A percentile compares a stretch with the other conserved stretches of the same genome.
These are phyloP conservation scores for Rubroshorea leprosula DNA, from an alignment of 345 rosid genomes.

Conservation along the genomic window DNA sequence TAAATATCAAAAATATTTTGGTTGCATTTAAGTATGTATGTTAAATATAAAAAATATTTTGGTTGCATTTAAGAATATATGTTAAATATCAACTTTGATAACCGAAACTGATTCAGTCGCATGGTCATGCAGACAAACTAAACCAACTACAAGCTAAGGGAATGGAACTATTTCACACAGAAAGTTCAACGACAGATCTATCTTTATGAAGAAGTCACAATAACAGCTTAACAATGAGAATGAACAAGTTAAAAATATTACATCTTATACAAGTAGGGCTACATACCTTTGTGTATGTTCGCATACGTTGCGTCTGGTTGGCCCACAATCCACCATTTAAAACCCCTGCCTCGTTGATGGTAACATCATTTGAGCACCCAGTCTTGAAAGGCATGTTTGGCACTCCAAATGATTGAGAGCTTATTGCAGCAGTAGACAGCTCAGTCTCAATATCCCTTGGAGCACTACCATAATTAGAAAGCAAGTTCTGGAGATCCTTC, in stretches of 20 bases:
- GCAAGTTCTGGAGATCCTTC: conserved; percentile 93
- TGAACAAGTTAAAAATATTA: background rate
- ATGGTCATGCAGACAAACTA: too few species aligned
- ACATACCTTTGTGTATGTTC: conserved; percentile 91
- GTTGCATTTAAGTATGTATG: too few species aligned
- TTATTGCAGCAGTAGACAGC: conserved; percentile 74
- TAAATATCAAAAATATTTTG: too few species aligned
- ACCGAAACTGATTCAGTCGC: too few species aligned
- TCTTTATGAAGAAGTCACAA: too few species aligned
- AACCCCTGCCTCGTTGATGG: conserved; percentile 71
- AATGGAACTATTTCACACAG: too few species aligned
- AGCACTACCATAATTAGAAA: conserved; percentile 65
- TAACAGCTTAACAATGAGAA: too few species aligned
- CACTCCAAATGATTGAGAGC: conserved; percentile 88
- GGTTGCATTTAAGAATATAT: too few species aligned
- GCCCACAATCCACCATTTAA: conserved; percentile 78
- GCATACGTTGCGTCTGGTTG: conserved; percentile 79
- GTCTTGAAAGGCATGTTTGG: conserved; percentile 79
- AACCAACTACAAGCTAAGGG: too few species aligned
- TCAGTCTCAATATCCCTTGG: conserved; percentile 88
- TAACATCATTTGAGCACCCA: conserved; percentile 63
- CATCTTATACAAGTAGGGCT: conserved; percentile 3
- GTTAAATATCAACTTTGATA: too few species aligned
- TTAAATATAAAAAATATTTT: too few species aligned
- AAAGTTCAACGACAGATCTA: too few species aligned